Evolutionary conservation across 352 stramenopile species (phyloP).

Genomic region (Globisporangium camurandrum): DNA sequence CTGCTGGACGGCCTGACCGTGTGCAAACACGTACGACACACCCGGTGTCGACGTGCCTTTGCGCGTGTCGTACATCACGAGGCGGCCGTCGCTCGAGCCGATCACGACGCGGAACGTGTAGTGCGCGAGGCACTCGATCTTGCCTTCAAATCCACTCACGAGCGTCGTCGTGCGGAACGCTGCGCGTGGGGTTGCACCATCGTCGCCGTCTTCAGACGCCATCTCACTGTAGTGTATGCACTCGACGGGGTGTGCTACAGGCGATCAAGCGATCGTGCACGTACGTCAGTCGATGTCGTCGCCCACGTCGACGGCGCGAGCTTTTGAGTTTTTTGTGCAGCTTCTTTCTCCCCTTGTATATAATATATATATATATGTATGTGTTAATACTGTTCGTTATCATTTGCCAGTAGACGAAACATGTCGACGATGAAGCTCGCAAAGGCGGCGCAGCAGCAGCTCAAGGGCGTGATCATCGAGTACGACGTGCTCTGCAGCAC

Average conservation of each 20-base stretch:
- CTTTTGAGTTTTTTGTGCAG: too few relatives aligned
- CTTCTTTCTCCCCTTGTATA: too few relatives aligned
- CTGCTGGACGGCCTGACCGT: conserved; percentile 71
- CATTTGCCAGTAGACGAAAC: background rate
- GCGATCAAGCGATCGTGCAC: too few relatives aligned
- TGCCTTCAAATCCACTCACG: conserved; percentile 68
- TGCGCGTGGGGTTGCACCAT: conserved; percentile 34
- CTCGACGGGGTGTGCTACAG: too few relatives aligned
- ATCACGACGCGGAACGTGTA: conserved; percentile 85
- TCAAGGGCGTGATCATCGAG: conserved; percentile 72
- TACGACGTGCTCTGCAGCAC: conserved; percentile 75
- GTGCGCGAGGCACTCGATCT: conserved; percentile 79
- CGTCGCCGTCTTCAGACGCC: too few relatives aligned
- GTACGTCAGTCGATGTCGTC: too few relatives aligned
- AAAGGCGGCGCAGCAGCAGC: conserved; percentile 52
- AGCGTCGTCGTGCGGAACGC: conserved; percentile 73
- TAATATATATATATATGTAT: too few relatives aligned
- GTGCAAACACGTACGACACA: conserved; percentile 61
- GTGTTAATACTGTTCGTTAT: too few relatives aligned
- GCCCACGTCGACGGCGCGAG: too few relatives aligned
- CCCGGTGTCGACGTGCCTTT: conserved; percentile 58
- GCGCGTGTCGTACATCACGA: conserved; percentile 85
- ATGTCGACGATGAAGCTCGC: conserved; percentile 60
- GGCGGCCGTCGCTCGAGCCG: conserved; percentile 64
- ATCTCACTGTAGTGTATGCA: too few relatives aligned